Evolutionary conservation across 441 rosid genomes (phyloP), one percentile per base, ranked within the genome.

Genomic region (Melastoma candidum): DNA sequence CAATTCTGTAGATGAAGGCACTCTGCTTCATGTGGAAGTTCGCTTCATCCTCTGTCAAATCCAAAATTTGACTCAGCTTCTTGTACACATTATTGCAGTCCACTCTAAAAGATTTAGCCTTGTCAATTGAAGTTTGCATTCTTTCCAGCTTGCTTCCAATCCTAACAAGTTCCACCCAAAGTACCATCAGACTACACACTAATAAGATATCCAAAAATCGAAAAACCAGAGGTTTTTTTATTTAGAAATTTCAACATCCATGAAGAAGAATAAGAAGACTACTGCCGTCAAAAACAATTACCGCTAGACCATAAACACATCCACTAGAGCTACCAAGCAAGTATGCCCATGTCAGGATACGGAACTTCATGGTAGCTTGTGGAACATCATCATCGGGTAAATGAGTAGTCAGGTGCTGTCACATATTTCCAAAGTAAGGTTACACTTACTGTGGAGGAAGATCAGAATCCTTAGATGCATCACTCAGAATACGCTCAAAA

Each of bases 21-120:
- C 95, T 85, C 80, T 85, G 97, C 79, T 78, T 92, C 86, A 76
- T 82, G 76, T 93, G 97, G 71, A 88, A 88, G 70, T 73, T 74
- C 51, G 97, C 90, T 78, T 93, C 98, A 65, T 84, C 97, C 63
- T 82, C 92, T 0, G 92, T 84, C 78, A 84, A 57, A 62, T 92
- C 98, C 61, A 79, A 75, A 63, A 92, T 81, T 76, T 92, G 98
- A 64, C 95, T 80, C 75, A 88, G 47, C 75, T 93, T 93, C 77
- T 81, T 93, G 84, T 84, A 90, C 63, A 93, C 83, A 44, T 88
- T 93, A 60, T 79, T 79, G 61, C 97, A 88, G 49, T 93, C 95
- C 6, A 78, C 83, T 13, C 82, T 76, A 65, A 74, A 71, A 49
- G 77, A 66, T 68, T 86, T 81, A 56, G 97, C 87, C 74, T 66